Base-by-base conservation (phyloP, 164 flowering plant species). In the Amborella trichopoda region DNA sequence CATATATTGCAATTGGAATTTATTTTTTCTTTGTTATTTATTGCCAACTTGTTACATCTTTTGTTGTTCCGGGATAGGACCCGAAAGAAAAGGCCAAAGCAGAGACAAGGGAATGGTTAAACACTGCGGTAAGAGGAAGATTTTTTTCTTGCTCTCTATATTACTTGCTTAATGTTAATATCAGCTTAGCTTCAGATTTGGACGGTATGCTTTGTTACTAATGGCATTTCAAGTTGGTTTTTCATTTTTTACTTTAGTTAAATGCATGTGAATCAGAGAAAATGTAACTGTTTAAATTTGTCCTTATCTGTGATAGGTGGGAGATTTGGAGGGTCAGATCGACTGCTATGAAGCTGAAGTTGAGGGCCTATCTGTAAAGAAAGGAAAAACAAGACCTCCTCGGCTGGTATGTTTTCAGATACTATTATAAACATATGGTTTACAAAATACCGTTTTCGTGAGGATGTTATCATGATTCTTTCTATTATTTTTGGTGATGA, bases 81-180 rank as follows among this genome's bases (percentile, higher is more conserved):
- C 99, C 99, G 20, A 93, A 71, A 64, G 99, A 93, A 60, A 93
- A 88, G 63, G 99, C 99, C 20, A 93, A 93, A 64, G 63, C 95
- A 51, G 96, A 93, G 73, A 88, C 99, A 33, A 77, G 99, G 69
- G 99, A 93, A 63, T 88, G 99, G 99, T 58, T 93, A 64, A 93
- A 93, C 68, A 85, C 73, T 72, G 84, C 79, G 96, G 99, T 93
- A 76, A 49, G 85, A 1, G 33, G n/a, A 43, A 17, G 18, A 45
- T 18, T 23, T 43, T 46, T 48, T 24, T 39, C 42, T 44, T 9
- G n/a, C n/a, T n/a, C n/a, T n/a, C n/a, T n/a, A n/a, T n/a, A n/a
- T n/a, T n/a, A n/a, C n/a, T n/a, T n/a, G n/a, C n/a, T n/a, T n/a
- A n/a, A n/a, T n/a, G n/a, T n/a, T n/a, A n/a, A n/a, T n/a, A n/a